Base-by-base conservation (phyloP, 177 flowering plant species). In the Vitis hybrid region DNA sequence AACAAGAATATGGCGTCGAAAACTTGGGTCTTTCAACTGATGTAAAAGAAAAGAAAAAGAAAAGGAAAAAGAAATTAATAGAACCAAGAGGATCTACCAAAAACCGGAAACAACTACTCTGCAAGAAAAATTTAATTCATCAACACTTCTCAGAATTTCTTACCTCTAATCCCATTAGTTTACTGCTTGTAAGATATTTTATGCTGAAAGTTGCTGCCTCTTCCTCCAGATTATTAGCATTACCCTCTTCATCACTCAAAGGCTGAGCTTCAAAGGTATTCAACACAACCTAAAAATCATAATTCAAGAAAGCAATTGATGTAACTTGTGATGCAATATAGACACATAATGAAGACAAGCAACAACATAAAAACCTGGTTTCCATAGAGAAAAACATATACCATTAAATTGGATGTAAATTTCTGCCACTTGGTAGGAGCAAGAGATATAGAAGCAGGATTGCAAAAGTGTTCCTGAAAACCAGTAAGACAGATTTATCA, bases 11-110 rank as follows among this genome's bases (percentile, higher is more conserved):
- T 96, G 98, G 65, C 97, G 97, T 10, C 99, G 88, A 67, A 96
- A 96, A 83, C 94, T 90, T 66, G 99, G 94, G 85, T 96, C 99
- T 82, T 90, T 96, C 76, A 96, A 79, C 98, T 95, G 90, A 48
- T 39, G 71, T 60, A 18, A 65, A 62, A 53, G 16, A 51, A 62
- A 20, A 70, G 26, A 57, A 64, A 62, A 50, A 49, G 29, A 2
- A 48, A 12, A 13, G 2, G 31, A 60, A 19, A 22, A 59, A 49
- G 51, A 33, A 64, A 20, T 65, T 50, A 57, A 18, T 3, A 33
- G 50, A 53, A 55, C 57, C 10, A 15, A 14, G 7, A 2, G 8
- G 50, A 26, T 55, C 13, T 49, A 53, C 16, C 58, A 49, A 49
- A 48, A 57, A 31, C 50, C 51, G 14, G 39, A 52, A 9, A 29